These are phyloP conservation scores for Sclerotinia glacialis DNA, from an alignment of 2,329 filamentous ascomycete genomes.

Conservation along the genomic window DNA sequence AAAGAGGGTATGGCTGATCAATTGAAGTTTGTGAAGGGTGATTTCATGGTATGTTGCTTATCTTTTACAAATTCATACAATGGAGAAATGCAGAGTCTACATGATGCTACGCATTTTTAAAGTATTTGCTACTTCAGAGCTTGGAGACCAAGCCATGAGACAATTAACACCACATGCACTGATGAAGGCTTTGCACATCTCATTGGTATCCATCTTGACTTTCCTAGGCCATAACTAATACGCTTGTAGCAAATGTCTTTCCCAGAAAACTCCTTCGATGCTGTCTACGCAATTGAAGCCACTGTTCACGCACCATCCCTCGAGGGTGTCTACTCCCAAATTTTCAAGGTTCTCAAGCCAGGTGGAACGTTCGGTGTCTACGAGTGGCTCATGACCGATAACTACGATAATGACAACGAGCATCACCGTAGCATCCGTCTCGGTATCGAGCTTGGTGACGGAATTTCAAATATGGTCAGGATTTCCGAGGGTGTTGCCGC, in stretches of 20 bases:
- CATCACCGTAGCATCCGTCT: slow-evolving; percentile 87
- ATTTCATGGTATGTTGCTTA: slow-evolving; percentile 71
- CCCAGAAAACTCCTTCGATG: slow-evolving; percentile 86
- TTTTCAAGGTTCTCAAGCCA: slow-evolving; percentile 92
- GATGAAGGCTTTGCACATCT: background rate
- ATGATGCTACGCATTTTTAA: slow-evolving; percentile 13
- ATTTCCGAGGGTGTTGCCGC: slow-evolving; percentile 76
- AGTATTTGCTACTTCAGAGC: slow-evolving; percentile 17
- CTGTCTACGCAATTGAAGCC: slow-evolving; percentile 95
- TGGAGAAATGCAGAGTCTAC: background rate
- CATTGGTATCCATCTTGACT: background rate
- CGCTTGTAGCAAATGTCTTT: slow-evolving; percentile 81
- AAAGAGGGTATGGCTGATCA: slow-evolving; percentile 79
- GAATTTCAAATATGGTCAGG: slow-evolving; percentile 96
- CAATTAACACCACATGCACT: slow-evolving; percentile 10
- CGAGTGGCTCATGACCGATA: slow-evolving; percentile 98
- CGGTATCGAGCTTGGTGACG: slow-evolving; percentile 92
- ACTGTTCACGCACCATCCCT: slow-evolving; percentile 91
- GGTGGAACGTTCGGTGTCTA: slow-evolving; percentile 96
- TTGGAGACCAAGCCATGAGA: slow-evolving; percentile 12
- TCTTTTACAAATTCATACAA: background rate
- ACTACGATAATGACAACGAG: slow-evolving; percentile 85
- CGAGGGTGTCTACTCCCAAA: slow-evolving; percentile 89
- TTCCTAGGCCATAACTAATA: background rate
- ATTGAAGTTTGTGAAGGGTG: slow-evolving; percentile 85